Conservation (phyloP, 345 rosid species). For the Chamaenerion angustifolium region DNA sequence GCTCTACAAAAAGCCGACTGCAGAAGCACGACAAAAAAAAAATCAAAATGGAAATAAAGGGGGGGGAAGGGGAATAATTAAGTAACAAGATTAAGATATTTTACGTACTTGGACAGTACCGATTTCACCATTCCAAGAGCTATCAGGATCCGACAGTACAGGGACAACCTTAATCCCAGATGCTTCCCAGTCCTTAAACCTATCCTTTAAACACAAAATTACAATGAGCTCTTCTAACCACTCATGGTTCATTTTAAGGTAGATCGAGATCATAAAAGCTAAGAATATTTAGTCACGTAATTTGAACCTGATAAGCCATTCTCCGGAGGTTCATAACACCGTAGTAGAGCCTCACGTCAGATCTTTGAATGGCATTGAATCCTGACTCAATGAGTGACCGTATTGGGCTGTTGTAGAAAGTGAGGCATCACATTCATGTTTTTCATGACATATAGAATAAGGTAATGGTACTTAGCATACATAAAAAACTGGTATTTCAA, state of each 20-base stretch:
- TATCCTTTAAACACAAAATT: slow-evolving; percentile 37
- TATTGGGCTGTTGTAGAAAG: slow-evolving; percentile 54
- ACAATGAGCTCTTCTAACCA: not conserved
- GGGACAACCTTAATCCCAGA: slow-evolving; percentile 84
- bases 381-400: slow-evolving; percentile 88
- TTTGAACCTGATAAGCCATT: slow-evolving; percentile 93
- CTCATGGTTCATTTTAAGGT: not conserved
- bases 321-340: slow-evolving; percentile 86
- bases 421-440: not conserved
- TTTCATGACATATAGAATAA: too few relatives aligned
- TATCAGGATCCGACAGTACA: slow-evolving; percentile 71
- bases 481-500: too few relatives aligned
- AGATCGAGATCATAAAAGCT: not conserved
- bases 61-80: not conserved
- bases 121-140: slow-evolving; percentile 67
- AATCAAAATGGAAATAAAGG: not conserved
- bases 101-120: slow-evolving; percentile 72
- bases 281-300: not conserved
- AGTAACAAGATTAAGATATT: not conserved
- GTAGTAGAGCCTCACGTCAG: slow-evolving; percentile 81
- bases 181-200: slow-evolving; percentile 83
- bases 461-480: too few relatives aligned
- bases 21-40: not conserved
- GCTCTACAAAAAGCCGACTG: slow-evolving; percentile 88
- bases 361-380: slow-evolving; percentile 57